Evolutionary conservation across 2,329 filamentous ascomycete genomes (phyloP).

Genomic region (Elsinoe fawcettii): DNA sequence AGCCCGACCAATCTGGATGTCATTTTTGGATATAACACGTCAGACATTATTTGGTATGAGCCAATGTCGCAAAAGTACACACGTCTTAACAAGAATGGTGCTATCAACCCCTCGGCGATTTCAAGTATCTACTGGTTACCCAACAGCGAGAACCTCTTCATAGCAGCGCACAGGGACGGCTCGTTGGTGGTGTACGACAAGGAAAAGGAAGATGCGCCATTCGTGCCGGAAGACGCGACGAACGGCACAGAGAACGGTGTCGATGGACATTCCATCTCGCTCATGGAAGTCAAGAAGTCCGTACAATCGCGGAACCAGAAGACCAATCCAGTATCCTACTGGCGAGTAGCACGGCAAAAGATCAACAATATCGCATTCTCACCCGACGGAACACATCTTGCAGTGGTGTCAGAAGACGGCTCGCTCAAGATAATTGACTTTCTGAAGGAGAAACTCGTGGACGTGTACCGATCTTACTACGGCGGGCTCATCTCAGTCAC

Average conservation of each 20-base stretch:
- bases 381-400: constrained; percentile 77
- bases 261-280: constrained; percentile 28
- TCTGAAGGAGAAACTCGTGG: constrained; percentile 77
- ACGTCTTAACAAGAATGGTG: constrained; percentile 91
- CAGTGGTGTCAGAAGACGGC: constrained; percentile 86
- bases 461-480: constrained; percentile 85
- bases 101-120: constrained; percentile 79
- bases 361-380: constrained; percentile 91
- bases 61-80: constrained; percentile 94
- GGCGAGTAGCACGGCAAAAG: constrained; percentile 85
- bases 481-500: constrained; percentile 87
- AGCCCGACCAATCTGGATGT: constrained; percentile 74
- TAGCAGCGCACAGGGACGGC: constrained; percentile 88
- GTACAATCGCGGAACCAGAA: constrained; percentile 92
- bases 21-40: constrained; percentile 90
- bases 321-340: constrained; percentile 81
- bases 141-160: constrained; percentile 83
- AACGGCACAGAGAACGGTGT: constrained; percentile 25
- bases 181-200: constrained; percentile 92
- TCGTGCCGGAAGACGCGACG: constrained; percentile 57
- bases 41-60: constrained; percentile 98
- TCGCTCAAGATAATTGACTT: constrained; percentile 87
- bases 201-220: constrained; percentile 82
- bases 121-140: constrained; percentile 89
- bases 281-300: constrained; percentile 74